Base-by-base conservation (phyloP, 768 basidiomycete species). In the Lactarius tabidus region DNA sequence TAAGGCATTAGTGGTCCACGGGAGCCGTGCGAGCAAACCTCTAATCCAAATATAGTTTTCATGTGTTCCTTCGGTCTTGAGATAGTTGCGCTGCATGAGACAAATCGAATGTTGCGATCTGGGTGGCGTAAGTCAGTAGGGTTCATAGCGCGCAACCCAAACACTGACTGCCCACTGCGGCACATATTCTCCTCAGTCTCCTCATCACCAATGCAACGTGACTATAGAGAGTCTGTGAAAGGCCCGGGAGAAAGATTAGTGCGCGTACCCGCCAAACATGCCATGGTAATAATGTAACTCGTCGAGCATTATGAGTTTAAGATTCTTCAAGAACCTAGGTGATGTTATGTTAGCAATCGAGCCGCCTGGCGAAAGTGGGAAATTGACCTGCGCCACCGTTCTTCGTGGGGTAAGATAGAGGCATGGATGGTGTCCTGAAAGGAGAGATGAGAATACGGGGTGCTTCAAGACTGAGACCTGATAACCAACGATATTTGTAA, bases 11-110 rank as follows among this genome's bases (percentile, higher is more conserved):
- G 33, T 38, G 15, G 15, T 17, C 23, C 3, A 62, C 14, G 18
- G 26, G 39, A 17, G 14, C 38, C 33, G 15, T 18, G 10, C 53
- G 18, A 33, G 52, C 74, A 59, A 14, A 79, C 75, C 36, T 84
- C 77, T 6, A 94, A 75, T 26, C 88, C 89, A 70, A 92, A 90
- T 52, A 96, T 82, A 39, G 80, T 82, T 64, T 78, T 79, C 91
- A 95, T 94, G 69, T 94, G 90, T 60, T 82, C 75, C 41, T 76
- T 75, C 7, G 93, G 91, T 66, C 91, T 89, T 6, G 86, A 79
- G 52, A 96, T 88, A 0, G 93, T 96, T 39, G 93, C 93, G 66
- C 90, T 93, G 72, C 93, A 95, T 15, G 92, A 93, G 7, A 95
- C 84, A 71, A 91, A 93, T 20, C 78, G 81, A 3, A 82, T 72